phyloP scores from a whole-genome alignment of 768 basidiomycete genomes.

The Kwoniella dendrophila region DNA sequence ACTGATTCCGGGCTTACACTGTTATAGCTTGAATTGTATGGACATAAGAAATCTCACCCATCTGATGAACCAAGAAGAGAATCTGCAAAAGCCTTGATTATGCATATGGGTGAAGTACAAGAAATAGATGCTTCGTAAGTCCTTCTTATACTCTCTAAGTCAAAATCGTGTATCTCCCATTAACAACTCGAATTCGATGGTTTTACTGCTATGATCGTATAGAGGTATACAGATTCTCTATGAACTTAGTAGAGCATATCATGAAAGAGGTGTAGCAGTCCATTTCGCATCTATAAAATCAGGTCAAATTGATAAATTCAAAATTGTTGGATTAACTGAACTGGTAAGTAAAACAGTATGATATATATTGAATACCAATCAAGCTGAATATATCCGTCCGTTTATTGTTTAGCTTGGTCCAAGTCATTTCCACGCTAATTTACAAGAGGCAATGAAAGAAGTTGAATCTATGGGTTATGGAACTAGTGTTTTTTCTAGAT shows the following conservation, averaged over 20 bases:
- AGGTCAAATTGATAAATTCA: slow-evolving; percentile 45
- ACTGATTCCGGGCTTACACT: not conserved
- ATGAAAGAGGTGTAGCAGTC: slow-evolving; percentile 60
- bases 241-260: slow-evolving; percentile 77
- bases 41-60: slow-evolving; percentile 75
- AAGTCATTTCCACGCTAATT: slow-evolving; percentile 45
- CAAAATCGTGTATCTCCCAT: too few relatives aligned
- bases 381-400: not conserved
- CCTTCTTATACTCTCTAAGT: not conserved
- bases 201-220: too few relatives aligned
- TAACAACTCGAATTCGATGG: too few relatives aligned
- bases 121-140: slow-evolving; percentile 83
- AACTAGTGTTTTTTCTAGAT: slow-evolving; percentile 39
- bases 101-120: slow-evolving; percentile 86
- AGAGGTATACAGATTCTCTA: slow-evolving; percentile 82
- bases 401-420: slow-evolving; percentile 31
- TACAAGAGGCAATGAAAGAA: slow-evolving; percentile 46
- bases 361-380: too few relatives aligned
- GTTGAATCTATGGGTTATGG: slow-evolving; percentile 47
- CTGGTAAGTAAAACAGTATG: slow-evolving; percentile 34
- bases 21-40: slow-evolving; percentile 80
- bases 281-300: slow-evolving; percentile 55
- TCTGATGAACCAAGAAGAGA: slow-evolving; percentile 78
- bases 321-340: slow-evolving; percentile 48
- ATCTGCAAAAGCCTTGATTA: slow-evolving; percentile 75